Percentiles rank a stretch among this genome's conserved stretches.
Conservation (phyloP, 2,329 filamentous ascomycete genomes). For the Rhynchosporium graminicola region DNA sequence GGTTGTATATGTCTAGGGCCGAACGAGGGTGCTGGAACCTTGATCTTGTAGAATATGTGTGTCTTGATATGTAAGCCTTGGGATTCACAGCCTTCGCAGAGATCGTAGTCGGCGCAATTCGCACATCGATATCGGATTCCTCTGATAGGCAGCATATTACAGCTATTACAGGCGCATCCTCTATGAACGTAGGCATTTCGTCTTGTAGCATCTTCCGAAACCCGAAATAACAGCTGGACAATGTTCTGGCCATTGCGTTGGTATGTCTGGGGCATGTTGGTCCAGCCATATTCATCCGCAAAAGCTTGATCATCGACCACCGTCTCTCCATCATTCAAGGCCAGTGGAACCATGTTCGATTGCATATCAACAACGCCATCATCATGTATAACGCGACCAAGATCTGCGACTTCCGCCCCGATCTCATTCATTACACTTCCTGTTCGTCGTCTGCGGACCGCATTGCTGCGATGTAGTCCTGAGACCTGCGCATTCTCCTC, state of each 20-base stretch:
- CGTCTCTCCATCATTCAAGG: slow-evolving; percentile 39
- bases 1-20: slow-evolving; percentile 78
- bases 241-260: slow-evolving; percentile 71
- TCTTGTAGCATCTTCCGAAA: slow-evolving; percentile 89
- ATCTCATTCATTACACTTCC: slow-evolving; percentile 19
- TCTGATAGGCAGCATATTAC: slow-evolving; percentile 83
- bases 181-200: slow-evolving; percentile 89
- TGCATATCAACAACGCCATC: slow-evolving; percentile 38
- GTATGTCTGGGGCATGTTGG: slow-evolving; percentile 38
- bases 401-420: slow-evolving; percentile 13
- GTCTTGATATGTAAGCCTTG: slow-evolving; percentile 76
- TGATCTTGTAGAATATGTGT: slow-evolving; percentile 96
- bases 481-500: slow-evolving; percentile 33
- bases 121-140: slow-evolving; percentile 92
- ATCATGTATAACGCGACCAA: slow-evolving; percentile 17
- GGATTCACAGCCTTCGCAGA: slow-evolving; percentile 91
- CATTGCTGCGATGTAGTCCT: slow-evolving; percentile 65
- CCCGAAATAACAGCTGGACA: slow-evolving; percentile 82
- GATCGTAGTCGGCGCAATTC: slow-evolving; percentile 93
- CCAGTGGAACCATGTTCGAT: slow-evolving; percentile 37
- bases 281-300: slow-evolving; percentile 33
- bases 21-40: slow-evolving; percentile 82
- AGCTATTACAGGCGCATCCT: slow-evolving; percentile 89
- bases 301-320: slow-evolving; percentile 37
- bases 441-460: slow-evolving; percentile 55